Conservation (phyloP, 2,329 filamentous ascomycete genomes). For the Penicillium italicum region DNA sequence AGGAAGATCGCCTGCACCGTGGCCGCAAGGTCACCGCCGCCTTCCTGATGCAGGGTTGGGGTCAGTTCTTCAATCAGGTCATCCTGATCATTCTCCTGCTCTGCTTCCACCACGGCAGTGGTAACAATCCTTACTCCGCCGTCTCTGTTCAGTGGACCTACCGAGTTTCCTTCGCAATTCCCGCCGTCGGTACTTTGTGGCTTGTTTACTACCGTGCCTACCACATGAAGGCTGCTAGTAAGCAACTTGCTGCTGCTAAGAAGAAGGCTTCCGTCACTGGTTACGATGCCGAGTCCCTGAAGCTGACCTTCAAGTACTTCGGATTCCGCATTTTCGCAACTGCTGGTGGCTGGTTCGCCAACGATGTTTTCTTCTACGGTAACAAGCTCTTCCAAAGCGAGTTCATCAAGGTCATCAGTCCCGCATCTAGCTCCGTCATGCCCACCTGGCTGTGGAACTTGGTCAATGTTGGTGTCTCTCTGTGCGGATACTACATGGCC, state of each 20-base stretch:
- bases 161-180: constrained; percentile 87
- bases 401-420: constrained; percentile 80
- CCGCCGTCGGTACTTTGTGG: constrained; percentile 87
- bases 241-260: constrained; percentile 78
- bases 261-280: constrained; percentile 83
- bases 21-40: constrained; percentile 93
- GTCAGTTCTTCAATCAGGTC: constrained; percentile 90
- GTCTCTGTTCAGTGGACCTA: constrained; percentile 84
- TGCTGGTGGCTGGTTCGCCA: constrained; percentile 86
- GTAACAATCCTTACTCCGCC: constrained; percentile 71
- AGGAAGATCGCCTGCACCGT: constrained; percentile 89
- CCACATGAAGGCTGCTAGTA: constrained; percentile 87
- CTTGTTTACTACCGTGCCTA: constrained; percentile 93
- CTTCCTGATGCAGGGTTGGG: constrained; percentile 98
- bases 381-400: constrained; percentile 96
- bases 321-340: constrained; percentile 83
- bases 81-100: constrained; percentile 80
- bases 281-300: constrained; percentile 82
- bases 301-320: constrained; percentile 75
- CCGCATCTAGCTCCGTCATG: constrained; percentile 68
- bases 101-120: constrained; percentile 78
- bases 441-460: constrained; percentile 89
- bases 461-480: constrained; percentile 81
- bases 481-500: constrained; percentile 85
- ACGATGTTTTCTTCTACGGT: constrained; percentile 98